phyloP scores from a whole-genome alignment of 352 stramenopile species.

The Phytophthora sojae region DNA sequence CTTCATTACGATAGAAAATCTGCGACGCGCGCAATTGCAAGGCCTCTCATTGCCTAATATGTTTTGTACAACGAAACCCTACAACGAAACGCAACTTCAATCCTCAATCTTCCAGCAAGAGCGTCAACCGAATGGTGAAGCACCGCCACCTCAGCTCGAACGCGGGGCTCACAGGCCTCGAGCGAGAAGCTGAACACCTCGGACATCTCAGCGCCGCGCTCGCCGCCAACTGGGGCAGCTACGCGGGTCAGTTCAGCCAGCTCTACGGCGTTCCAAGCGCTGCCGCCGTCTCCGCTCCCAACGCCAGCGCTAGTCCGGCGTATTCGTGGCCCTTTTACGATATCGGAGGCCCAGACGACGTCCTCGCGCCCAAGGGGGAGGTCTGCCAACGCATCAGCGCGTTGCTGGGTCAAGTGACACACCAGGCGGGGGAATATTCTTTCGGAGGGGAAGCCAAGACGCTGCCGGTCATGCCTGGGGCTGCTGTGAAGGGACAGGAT shows the following conservation, averaged over 20 bases:
- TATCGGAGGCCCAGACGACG: slow-evolving; percentile 18
- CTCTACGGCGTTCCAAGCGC: neutral
- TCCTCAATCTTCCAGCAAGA: neutral
- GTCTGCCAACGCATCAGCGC: slow-evolving; percentile 18
- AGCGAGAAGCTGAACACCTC: neutral
- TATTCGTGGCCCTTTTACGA: slow-evolving; percentile 16
- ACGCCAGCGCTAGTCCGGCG: neutral
- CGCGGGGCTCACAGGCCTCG: no score
- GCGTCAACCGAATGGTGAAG: neutral
- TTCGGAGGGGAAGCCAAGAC: slow-evolving; percentile 12
- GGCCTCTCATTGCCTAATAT: neutral
- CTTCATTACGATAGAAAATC: neutral
- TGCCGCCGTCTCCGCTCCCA: neutral
- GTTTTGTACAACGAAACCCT: neutral
- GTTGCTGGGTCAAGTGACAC: slow-evolving; percentile 17
- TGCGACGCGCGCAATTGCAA: neutral
- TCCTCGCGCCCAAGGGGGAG: slow-evolving; percentile 18
- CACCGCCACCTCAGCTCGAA: neutral
- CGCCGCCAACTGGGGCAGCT: neutral
- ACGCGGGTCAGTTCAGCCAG: neutral
- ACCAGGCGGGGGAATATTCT: slow-evolving; percentile 9
- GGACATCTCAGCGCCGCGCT: neutral
- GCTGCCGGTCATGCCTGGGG: slow-evolving; percentile 8
- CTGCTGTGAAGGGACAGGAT: slow-evolving; percentile 1
- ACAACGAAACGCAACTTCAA: neutral